phyloP scores from a whole-genome alignment of 2,329 filamentous ascomycete species.

The Helotiales sp. region DNA sequence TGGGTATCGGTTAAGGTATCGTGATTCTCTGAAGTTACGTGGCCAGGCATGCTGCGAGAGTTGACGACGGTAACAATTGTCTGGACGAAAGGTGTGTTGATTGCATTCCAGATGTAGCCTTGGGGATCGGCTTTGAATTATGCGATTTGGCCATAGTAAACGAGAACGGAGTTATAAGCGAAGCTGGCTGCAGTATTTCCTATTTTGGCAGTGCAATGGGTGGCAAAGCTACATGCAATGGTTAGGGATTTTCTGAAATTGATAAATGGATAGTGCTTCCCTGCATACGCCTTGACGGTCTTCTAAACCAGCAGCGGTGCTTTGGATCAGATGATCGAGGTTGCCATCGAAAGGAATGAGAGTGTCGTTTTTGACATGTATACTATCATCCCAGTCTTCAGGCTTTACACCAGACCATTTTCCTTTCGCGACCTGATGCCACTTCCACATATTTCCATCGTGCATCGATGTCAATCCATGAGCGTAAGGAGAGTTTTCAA shows the following conservation, averaged over 20 bases:
- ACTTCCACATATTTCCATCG: background rate
- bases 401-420: background rate
- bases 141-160: background rate
- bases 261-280: no score
- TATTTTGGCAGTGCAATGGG: background rate
- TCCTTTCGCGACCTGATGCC: background rate
- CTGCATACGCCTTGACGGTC: background rate
- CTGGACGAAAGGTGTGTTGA: background rate
- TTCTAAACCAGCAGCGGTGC: background rate
- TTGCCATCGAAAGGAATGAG: background rate
- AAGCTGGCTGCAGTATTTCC: background rate
- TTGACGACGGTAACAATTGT: background rate
- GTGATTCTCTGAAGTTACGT: background rate
- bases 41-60: background rate
- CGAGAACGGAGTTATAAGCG: background rate
- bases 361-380: background rate
- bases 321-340: background rate
- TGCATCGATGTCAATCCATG: background rate
- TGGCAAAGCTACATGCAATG: background rate
- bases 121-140: background rate
- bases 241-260: background rate
- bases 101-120: background rate
- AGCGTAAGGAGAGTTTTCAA: background rate
- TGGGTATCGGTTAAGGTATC: background rate
- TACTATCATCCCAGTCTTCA: background rate